A percentile compares a stretch with the other conserved stretches of the same genome.
Evolutionary conservation across 768 basidiomycete genomes (phyloP).

Genomic region (Gloeostereum incarnatum): DNA sequence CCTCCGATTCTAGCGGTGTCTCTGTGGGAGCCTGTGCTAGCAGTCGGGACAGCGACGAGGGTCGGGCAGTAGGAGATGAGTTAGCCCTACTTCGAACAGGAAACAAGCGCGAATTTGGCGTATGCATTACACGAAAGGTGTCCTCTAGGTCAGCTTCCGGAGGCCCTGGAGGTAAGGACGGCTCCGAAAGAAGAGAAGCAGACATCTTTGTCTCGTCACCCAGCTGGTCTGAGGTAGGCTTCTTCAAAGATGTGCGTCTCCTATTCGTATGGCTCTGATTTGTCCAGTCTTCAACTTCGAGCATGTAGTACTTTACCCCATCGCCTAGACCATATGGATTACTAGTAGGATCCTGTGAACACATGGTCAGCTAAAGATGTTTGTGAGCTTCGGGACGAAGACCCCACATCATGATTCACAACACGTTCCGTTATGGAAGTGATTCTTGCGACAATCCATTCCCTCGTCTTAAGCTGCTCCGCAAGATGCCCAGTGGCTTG

Average conservation of each 20-base stretch:
- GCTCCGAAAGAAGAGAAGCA: slow-evolving; percentile 20
- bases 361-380: neutral
- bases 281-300: slow-evolving; percentile 92
- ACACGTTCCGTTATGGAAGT: slow-evolving; percentile 82
- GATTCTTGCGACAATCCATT: slow-evolving; percentile 94
- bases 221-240: slow-evolving; percentile 33
- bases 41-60: slow-evolving; percentile 71
- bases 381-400: neutral
- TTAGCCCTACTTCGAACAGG: slow-evolving; percentile 53
- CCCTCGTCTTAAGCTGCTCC: slow-evolving; percentile 82
- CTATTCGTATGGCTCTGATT: slow-evolving; percentile 63
- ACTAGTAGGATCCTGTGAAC: slow-evolving; percentile 59
- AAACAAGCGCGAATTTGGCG: slow-evolving; percentile 62
- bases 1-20: slow-evolving; percentile 14
- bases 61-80: slow-evolving; percentile 61
- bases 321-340: slow-evolving; percentile 88
- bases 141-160: slow-evolving; percentile 69
- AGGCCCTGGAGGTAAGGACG: slow-evolving; percentile 49
- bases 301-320: slow-evolving; percentile 88
- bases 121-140: slow-evolving; percentile 52
- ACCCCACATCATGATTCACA: slow-evolving; percentile 65
- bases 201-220: slow-evolving; percentile 25
- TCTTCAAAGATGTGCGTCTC: slow-evolving; percentile 41
- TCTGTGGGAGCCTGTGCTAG: slow-evolving; percentile 64
- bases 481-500: slow-evolving; percentile 79